These are phyloP conservation scores for Talaromyces wortmannii DNA, from an alignment of 495 filamentous ascomycete genomes.

Conservation along the genomic window DNA sequence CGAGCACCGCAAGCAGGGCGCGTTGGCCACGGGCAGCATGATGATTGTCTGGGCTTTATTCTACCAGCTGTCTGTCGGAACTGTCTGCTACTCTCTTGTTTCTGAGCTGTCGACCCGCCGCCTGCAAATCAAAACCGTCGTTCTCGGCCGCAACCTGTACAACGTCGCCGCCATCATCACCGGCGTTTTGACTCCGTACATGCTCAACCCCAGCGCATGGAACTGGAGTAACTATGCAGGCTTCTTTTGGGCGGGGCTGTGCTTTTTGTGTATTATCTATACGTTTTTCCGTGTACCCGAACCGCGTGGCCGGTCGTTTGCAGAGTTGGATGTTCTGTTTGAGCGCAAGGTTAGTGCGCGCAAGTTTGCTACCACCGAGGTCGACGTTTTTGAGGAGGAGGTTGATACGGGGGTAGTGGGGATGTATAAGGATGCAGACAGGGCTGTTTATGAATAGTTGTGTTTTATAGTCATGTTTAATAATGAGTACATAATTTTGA, in stretches of 20 bases:
- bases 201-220: constrained; percentile 70
- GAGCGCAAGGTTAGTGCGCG: constrained; percentile 57
- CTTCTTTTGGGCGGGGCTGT: constrained; percentile 76
- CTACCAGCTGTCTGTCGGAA: constrained; percentile 72
- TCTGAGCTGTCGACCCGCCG: constrained; percentile 67
- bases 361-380: constrained; percentile 57
- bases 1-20: constrained; percentile 41
- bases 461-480: too few relatives aligned
- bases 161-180: constrained; percentile 65
- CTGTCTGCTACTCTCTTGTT: constrained; percentile 73
- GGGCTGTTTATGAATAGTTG: too few relatives aligned
- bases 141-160: constrained; percentile 64
- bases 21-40: constrained; percentile 63
- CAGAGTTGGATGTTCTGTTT: constrained; percentile 70
- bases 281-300: constrained; percentile 73
- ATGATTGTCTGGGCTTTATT: constrained; percentile 67
- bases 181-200: constrained; percentile 65
- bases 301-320: constrained; percentile 61
- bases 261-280: constrained; percentile 67
- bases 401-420: constrained; percentile 40
- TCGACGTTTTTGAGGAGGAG: constrained; percentile 61
- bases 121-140: constrained; percentile 72
- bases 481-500: too few relatives aligned
- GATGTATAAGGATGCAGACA: background rate
- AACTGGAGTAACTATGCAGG: constrained; percentile 71